Conservation (phyloP, 2,329 filamentous ascomycete species). For the Juglanconis oblonga region DNA sequence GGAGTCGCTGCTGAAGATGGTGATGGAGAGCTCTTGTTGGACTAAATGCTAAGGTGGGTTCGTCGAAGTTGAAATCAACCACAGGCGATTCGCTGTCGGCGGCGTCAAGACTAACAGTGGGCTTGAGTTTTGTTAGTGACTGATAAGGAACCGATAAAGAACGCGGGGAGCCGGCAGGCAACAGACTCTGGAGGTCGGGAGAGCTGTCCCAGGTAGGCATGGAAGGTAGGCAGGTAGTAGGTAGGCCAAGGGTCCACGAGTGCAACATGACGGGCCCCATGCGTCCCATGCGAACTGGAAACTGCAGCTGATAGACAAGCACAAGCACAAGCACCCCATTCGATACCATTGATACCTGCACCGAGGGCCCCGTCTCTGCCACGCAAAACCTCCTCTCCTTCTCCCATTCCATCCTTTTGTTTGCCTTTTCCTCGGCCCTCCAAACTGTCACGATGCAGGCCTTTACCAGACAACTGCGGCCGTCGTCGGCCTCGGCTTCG, state of each 20-base stretch:
- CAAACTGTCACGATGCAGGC: constrained; percentile 71
- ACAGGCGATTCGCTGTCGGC: not conserved
- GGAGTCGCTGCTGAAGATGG: not conserved
- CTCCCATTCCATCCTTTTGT: not conserved
- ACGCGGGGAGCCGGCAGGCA: not conserved
- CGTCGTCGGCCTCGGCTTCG: constrained; percentile 68
- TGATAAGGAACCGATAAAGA: constrained; percentile 1
- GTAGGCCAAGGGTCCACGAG: too few relatives aligned
- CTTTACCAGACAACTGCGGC: constrained; percentile 67
- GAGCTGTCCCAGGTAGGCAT: not conserved
- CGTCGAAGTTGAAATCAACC: not conserved
- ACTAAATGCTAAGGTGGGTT: not conserved
- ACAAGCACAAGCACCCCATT: constrained; percentile 5
- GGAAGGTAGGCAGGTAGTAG: not conserved
- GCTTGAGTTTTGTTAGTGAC: constrained; percentile 10
- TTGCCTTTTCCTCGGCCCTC: constrained; percentile 5
- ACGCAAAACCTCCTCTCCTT: not conserved
- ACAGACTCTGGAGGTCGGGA: not conserved
- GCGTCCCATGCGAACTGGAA: not conserved
- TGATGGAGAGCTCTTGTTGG: not conserved
- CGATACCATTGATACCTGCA: not conserved
- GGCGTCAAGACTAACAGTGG: constrained; percentile 2
- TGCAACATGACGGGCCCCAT: not conserved
- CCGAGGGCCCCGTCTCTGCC: constrained; percentile 10
- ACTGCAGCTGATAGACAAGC: not conserved